Base-by-base conservation (phyloP, 345 rosid species). In the Gossypium bickii region DNA sequence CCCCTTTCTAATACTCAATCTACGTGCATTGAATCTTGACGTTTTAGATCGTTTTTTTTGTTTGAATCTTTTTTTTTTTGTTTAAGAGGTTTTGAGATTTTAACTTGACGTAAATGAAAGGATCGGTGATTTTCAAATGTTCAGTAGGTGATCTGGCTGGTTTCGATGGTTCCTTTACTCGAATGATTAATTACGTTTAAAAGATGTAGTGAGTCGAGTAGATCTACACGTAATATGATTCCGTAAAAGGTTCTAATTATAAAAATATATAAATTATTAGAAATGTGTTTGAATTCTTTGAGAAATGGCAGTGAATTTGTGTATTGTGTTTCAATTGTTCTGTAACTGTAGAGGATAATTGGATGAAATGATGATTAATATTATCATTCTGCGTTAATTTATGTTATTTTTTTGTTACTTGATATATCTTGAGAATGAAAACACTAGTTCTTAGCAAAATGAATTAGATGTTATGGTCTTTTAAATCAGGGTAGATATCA, bases 161-260 rank as follows among this genome's bases (percentile, higher is more conserved):
- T 75, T 20, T 27, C 12, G 20, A 5, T 3, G 2, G 17, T 22
- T 20, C 9, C 20, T 44, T 48, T 43, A 3, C 10, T 64, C 60
- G 41, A 69, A 29, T 25, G 73, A 6, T 20, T 59, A 47, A 22
- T 47, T 43, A 25, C 53, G 56, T 58, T 12, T 55, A 18, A 57
- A 72, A 34, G 61, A 29, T 77, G 74, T 3, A 25, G 41, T 47
- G 9, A 12, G 5, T 66, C n/a, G 44, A 9, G 13, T 74, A 71
- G 82, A 81, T 83, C 82, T 76, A 80, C 45, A 24, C 2, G 34
- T 59, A 59, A 15, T 65, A 13, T 66, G 55, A 24, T 55, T 43
- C 17, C 6, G 1, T n/a, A 49, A 4, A 9, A 11, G 9, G 22
- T 9, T 68, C 2, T 67, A 9, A 68, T 45, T 18, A 34, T 34